Conservation (phyloP, 1,139 yeast genomes). For the Blastobotrys petasosporus region DNA sequence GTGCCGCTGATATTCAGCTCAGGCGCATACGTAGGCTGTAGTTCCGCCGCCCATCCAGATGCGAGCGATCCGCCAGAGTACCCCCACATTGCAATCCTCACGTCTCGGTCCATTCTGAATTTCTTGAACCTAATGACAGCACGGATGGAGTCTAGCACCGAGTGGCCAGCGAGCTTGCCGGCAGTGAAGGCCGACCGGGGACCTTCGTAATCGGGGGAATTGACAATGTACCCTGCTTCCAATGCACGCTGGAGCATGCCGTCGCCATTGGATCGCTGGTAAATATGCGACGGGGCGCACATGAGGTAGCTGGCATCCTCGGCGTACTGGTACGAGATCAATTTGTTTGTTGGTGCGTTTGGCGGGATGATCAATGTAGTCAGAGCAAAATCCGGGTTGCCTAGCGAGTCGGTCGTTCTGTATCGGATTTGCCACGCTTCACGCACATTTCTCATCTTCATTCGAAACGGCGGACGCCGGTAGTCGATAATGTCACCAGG, state of each 20-base stretch:
- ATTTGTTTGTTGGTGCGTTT: constrained; percentile 8
- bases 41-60: constrained; percentile 32
- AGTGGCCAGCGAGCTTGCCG: constrained; percentile 21
- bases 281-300: constrained; percentile 29
- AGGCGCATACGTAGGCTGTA: constrained; percentile 28
- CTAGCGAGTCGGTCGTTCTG: constrained; percentile 18
- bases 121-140: constrained; percentile 17
- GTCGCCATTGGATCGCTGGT: constrained; percentile 10
- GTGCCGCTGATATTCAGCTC: constrained; percentile 26
- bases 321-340: constrained; percentile 28
- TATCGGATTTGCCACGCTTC: too few relatives aligned
- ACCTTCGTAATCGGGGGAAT: constrained; percentile 23
- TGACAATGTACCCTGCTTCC: constrained; percentile 19
- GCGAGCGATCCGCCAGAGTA: constrained; percentile 33
- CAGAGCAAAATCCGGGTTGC: constrained; percentile 20
- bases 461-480: too few relatives aligned
- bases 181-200: constrained; percentile 22
- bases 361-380: constrained; percentile 30
- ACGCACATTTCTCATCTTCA: too few relatives aligned
- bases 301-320: constrained; percentile 28
- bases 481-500: too few relatives aligned
- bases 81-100: constrained; percentile 25
- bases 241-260: constrained; percentile 14
- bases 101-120: constrained; percentile 12
- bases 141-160: constrained; percentile 21